These are phyloP conservation scores for Naegleria fowleri DNA, from an alignment of 208 protist genomes.

Conservation along the genomic window DNA sequence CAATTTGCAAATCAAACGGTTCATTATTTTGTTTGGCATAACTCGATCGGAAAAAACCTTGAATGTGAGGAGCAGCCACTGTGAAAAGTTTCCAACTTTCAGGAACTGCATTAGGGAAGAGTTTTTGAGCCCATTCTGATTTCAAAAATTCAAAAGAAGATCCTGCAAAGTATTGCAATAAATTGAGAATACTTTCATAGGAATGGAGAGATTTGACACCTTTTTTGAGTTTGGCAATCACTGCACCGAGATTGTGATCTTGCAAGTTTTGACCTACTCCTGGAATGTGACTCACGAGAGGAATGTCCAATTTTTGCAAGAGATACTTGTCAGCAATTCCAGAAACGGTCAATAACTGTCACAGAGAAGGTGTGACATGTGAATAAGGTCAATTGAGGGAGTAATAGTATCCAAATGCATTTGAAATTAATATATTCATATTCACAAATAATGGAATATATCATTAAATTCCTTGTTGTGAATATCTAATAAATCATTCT, in stretches of 20 bases:
- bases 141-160: not conserved
- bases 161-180: not conserved
- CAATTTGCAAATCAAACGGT: not conserved
- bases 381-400: not conserved
- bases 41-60: not conserved
- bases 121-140: not conserved
- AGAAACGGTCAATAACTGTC: not conserved
- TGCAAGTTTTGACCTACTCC: constrained; percentile 20
- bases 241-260: not conserved
- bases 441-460: too few relatives aligned
- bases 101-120: not conserved
- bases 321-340: not conserved
- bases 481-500: too few relatives aligned
- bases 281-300: not conserved
- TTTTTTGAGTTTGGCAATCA: not conserved
- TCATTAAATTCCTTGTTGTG: too few relatives aligned
- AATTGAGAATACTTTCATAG: not conserved
- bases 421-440: not conserved
- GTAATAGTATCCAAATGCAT: not conserved
- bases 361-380: not conserved
- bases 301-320: constrained; percentile 10
- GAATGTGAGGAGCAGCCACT: not conserved
- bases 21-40: not conserved
- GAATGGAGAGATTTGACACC: not conserved
- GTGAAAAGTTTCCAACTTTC: not conserved